Base-by-base conservation (phyloP, 1,284 basidiomycete species). In the Ustilago crameri region DNA sequence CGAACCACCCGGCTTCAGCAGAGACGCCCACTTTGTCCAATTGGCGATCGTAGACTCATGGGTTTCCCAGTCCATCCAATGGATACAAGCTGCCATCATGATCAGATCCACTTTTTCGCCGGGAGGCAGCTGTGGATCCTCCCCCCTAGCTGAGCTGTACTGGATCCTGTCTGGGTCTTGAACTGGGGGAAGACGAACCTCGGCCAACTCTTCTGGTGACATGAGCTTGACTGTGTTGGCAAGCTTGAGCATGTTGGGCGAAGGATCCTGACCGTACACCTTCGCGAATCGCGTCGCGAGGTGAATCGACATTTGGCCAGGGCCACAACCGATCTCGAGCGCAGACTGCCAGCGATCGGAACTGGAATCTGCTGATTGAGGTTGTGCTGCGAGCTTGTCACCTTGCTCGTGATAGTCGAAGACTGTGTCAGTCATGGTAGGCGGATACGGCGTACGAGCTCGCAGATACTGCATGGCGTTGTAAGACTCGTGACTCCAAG, bases 31-130 rank as follows among this genome's bases (percentile, higher is more conserved):
- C 18, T 45, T 56, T 18, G 43, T 52, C 69, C 69, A 73, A 27
- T 63, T 63, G 27, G 59, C 35, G 3, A 7, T 34, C 10, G 26
- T 50, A n/a, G 48, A 49, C 15, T 63, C 52, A 15, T 40, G 49
- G 15, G 45, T 64, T 41, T 51, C 34, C 69, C 63, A 67, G 46
- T 73, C 69, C 69, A 73, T 59, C 64, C 69, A 73, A 34, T 73
- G 69, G 27, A 68, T 63, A 47, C 69, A 67, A 0, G 69, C 55
- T 9, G 64, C 69, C 59, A 73, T 63, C 49, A 66, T 68, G 64
- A 73, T 68, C 43, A 68, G 27, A 30, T 73, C 64, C 46, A 68
- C 59, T 34, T 67, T 63, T 32, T 67, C 60, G 4, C 64, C 69
- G 8, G 49, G 34, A n/a, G 68, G 64, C 18, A 73, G 44, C 10